Evolutionary conservation across 148 eudicot genomes (phyloP).

Genomic region (Rhododendron griersonianum): DNA sequence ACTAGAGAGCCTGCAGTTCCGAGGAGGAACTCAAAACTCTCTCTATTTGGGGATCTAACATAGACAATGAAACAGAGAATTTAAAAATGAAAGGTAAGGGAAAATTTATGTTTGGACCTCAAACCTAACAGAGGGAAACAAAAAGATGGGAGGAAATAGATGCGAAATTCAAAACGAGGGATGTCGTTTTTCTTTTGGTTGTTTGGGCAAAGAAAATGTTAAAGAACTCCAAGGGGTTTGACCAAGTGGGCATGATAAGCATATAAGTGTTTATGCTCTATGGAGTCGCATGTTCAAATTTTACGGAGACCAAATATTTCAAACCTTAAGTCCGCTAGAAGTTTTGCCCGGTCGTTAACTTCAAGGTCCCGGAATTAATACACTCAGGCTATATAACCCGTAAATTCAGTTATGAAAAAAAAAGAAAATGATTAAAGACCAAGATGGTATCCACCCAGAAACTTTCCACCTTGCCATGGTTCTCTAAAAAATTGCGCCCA

Average conservation of each 20-base stretch:
- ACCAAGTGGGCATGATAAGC: not conserved
- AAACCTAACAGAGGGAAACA: not conserved
- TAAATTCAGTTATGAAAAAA: too few relatives aligned
- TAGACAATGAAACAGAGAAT: not conserved
- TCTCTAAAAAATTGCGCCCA: not conserved
- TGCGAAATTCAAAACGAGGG: not conserved
- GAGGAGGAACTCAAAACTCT: not conserved
- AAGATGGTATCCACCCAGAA: not conserved
- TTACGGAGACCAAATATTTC: too few relatives aligned
- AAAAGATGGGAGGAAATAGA: not conserved
- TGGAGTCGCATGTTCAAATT: not conserved
- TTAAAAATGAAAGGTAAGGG: not conserved
- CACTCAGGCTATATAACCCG: not conserved
- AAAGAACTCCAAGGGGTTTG: not conserved
- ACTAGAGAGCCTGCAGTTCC: not conserved
- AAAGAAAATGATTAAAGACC: not conserved
- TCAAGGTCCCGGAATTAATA: rapidly evolving
- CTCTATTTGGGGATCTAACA: not conserved
- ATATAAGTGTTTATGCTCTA: not conserved
- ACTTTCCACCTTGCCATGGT: not conserved
- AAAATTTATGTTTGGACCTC: not conserved
- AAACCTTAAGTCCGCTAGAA: too few relatives aligned
- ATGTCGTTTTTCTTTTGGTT: not conserved
- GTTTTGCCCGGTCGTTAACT: not conserved
- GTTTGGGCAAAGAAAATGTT: not conserved